Evolutionary conservation across 306 rosid species (phyloP), one percentile per base, ranked within the genome.

Genomic region (Sicyos baderoa): DNA sequence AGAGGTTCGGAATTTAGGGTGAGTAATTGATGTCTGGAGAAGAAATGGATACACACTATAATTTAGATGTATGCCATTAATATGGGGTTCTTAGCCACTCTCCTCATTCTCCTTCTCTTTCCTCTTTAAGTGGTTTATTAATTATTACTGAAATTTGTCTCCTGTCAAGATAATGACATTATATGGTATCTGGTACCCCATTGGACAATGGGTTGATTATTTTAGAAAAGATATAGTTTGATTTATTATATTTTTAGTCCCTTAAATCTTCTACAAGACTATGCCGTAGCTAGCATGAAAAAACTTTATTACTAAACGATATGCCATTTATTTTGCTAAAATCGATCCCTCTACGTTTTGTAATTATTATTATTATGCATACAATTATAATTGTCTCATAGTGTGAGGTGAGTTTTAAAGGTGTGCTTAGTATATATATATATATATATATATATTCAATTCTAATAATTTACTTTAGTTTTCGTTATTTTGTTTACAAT

Each of bases 41-140:
- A 60, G 23, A 60, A n/a, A 29, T 35, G 0, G 35, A 29, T 29
- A 3, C 2, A 60, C 45, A 32, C 6, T 29, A 6, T 7, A 60
- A 60, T 32, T 1, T n/a, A 60, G 48, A 32, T 54, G 14, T 60
- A 32, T 60, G 67, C 4, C 67, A 60, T 60, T 35, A 60, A 60
- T 29, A 60, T 59, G 66, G 21, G 7, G 23, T 60, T 60, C 10
- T 21, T 60, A 18, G 23, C 48, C 15, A 29, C 2, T 29, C 66
- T n/a, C n/a, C n/a, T n/a, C n/a, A n/a, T n/a, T n/a, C n/a, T n/a
- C n/a, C n/a, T n/a, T n/a, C n/a, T n/a, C n/a, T n/a, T n/a, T n/a
- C n/a, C n/a, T n/a, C n/a, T n/a, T n/a, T n/a, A n/a, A n/a, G 27
- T 54, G 18, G 1, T 27, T 58, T 25, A 14, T 11, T n/a, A n/a